A percentile compares a stretch with the other conserved stretches of the same genome.
Evolutionary conservation across 2,329 filamentous ascomycete species (phyloP).

Genomic region (Ceratocystis destructans): DNA sequence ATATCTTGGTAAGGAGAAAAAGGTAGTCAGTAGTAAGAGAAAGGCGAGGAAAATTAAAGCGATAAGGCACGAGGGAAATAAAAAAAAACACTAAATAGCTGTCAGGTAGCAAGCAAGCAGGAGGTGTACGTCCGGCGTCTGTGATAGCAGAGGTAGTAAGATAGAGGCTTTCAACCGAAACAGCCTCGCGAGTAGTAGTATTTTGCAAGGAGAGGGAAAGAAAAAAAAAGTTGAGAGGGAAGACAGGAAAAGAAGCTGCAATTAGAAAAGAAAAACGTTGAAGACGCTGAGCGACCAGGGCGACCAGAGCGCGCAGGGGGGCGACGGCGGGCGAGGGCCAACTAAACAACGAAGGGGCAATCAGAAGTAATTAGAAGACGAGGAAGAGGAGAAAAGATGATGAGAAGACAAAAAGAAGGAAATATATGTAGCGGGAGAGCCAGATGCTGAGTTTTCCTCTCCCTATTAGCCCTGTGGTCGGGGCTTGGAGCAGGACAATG

Average conservation of each 20-base stretch:
- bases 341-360: background rate
- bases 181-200: background rate
- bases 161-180: background rate
- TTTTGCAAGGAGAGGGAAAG: background rate
- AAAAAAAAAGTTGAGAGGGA: conserved; percentile 3
- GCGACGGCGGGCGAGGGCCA: background rate
- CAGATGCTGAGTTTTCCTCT: background rate
- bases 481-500: background rate
- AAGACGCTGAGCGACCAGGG: conserved; percentile 12
- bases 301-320: conserved; percentile 13
- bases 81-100: background rate
- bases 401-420: background rate
- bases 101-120: background rate
- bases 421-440: background rate
- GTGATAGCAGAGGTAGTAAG: background rate
- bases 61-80: background rate
- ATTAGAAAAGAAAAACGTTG: background rate
- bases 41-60: background rate
- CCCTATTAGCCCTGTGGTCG: background rate
- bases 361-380: background rate
- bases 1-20: background rate
- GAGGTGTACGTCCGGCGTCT: background rate
- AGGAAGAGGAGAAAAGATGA: background rate
- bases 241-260: background rate
- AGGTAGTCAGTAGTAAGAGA: background rate